Percentiles rank a stretch among this genome's conserved stretches.
Conservation (phyloP, 1,284 basidiomycete species). For the Puccinia brachypodii region DNA sequence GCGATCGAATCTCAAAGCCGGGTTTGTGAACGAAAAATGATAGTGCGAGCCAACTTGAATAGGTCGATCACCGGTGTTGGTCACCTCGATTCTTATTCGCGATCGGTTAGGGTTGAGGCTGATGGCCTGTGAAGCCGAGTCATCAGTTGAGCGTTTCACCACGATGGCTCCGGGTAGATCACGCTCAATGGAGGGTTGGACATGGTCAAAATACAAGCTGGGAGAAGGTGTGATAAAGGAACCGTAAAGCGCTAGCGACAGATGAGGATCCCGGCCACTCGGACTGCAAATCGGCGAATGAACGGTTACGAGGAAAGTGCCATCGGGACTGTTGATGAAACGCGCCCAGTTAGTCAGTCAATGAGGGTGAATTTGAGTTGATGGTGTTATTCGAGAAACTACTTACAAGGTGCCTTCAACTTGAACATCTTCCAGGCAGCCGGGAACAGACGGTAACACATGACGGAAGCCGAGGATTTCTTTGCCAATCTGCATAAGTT, state of each 20-base stretch:
- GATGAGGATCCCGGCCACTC: constrained; percentile 75
- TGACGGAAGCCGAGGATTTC: constrained; percentile 81
- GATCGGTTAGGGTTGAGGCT: constrained; percentile 72
- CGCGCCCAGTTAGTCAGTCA: constrained; percentile 54
- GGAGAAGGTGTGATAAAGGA: constrained; percentile 84
- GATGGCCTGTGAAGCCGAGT: constrained; percentile 60
- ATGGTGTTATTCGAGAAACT: constrained; percentile 60
- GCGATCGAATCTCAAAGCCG: constrained; percentile 78
- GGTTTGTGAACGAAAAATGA: constrained; percentile 83
- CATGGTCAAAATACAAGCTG: constrained; percentile 58
- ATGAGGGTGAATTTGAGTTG: not conserved
- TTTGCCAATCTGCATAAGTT: constrained; percentile 91
- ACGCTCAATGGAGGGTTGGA: constrained; percentile 16
- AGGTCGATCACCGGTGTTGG: constrained; percentile 90
- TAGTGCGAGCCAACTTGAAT: constrained; percentile 95
- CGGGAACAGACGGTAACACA: constrained; percentile 69
- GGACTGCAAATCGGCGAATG: constrained; percentile 73
- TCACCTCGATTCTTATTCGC: constrained; percentile 73
- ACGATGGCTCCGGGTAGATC: constrained; percentile 68
- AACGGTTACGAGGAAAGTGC: constrained; percentile 90
- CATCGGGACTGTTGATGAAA: constrained; percentile 41
- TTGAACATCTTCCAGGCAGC: constrained; percentile 69
- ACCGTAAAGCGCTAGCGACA: constrained; percentile 80
- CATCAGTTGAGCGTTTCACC: constrained; percentile 47
- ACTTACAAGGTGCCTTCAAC: constrained; percentile 79